Evolutionary conservation across 352 stramenopile genomes (phyloP).

Genomic region (Phytophthora pistaciae): DNA sequence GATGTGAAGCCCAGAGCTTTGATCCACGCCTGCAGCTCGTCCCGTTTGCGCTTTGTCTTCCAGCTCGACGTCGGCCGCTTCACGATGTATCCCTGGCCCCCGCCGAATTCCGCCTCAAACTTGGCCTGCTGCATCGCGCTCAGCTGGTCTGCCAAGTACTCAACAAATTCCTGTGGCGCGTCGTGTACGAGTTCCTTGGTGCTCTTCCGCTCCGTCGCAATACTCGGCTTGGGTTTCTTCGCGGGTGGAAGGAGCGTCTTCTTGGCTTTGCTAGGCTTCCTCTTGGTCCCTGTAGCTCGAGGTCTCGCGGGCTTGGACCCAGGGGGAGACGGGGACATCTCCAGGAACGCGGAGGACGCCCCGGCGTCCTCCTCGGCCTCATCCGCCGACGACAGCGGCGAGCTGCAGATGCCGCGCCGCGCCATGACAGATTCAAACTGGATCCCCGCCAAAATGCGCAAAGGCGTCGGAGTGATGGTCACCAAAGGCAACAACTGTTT

Average conservation of each 20-base stretch:
- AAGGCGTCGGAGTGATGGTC: conserved; percentile 22
- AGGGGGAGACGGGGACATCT: conserved; percentile 23
- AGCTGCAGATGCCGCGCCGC: conserved; percentile 50
- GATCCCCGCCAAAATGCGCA: conserved; percentile 11
- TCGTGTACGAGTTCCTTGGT: conserved; percentile 55
- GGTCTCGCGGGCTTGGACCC: conserved; percentile 11
- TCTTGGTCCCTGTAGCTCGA: conserved; percentile 16
- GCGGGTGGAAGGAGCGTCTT: background rate
- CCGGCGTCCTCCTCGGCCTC: conserved; percentile 29
- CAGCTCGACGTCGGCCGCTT: conserved; percentile 41
- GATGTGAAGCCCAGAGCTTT: conserved; percentile 61
- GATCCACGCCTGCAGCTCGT: conserved; percentile 53
- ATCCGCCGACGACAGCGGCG: conserved; percentile 59
- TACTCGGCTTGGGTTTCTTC: conserved; percentile 32
- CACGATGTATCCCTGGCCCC: conserved; percentile 68
- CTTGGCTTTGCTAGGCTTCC: conserved; percentile 17
- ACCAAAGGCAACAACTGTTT: conserved; percentile 6
- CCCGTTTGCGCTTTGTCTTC: conserved; percentile 32
- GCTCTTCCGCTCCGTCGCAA: conserved; percentile 26
- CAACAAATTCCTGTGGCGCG: conserved; percentile 55
- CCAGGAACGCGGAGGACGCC: conserved; percentile 11
- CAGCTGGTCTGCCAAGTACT: conserved; percentile 68
- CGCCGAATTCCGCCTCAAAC: conserved; percentile 56
- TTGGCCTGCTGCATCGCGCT: conserved; percentile 54
- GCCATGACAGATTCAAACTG: background rate